These are phyloP conservation scores for Schoenoplectus triqueter DNA, from an alignment of 202 grass and related monocot genomes.

Conservation along the genomic window DNA sequence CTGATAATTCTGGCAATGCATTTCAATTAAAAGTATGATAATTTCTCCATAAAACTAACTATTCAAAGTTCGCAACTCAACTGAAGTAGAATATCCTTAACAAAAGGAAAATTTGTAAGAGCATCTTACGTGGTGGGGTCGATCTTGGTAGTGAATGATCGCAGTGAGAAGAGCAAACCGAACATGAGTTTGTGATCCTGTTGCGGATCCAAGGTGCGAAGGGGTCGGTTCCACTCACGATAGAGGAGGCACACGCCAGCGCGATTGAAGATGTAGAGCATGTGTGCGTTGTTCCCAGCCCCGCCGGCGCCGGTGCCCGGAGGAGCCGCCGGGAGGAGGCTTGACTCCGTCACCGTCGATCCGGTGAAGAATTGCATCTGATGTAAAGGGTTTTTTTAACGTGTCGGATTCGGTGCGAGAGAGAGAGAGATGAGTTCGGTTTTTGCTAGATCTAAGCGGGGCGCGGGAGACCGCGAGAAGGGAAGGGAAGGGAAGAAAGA, in stretches of 20 bases:
- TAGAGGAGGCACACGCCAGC: slow-evolving; percentile 89
- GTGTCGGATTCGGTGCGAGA: neutral
- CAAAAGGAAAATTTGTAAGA: neutral
- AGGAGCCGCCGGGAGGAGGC: slow-evolving; percentile 54
- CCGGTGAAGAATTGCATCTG: slow-evolving; percentile 89
- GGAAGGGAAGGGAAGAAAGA: neutral
- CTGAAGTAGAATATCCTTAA: neutral
- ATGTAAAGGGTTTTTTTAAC: neutral
- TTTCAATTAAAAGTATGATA: neutral
- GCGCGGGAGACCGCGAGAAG: neutral
- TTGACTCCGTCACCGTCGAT: slow-evolving; percentile 59
- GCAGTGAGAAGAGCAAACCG: slow-evolving; percentile 95
- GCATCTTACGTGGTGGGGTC: slow-evolving; percentile 66
- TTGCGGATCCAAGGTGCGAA: slow-evolving; percentile 67
- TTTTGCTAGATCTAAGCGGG: slow-evolving; percentile 16
- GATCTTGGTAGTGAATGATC: slow-evolving; percentile 94
- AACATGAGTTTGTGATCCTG: slow-evolving; percentile 99
- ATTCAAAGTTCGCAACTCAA: neutral
- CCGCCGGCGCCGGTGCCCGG: slow-evolving; percentile 71
- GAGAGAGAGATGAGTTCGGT: neutral
- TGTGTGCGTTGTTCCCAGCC: slow-evolving; percentile 70
- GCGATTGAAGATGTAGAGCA: slow-evolving; percentile 96
- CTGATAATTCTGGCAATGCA: neutral
- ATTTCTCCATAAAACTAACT: neutral
- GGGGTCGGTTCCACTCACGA: slow-evolving; percentile 92